Percentiles rank a stretch among this genome's conserved stretches.
These are phyloP conservation scores for Eucalyptus erythrocorys DNA, from an alignment of 345 rosid genomes.

Conservation along the genomic window DNA sequence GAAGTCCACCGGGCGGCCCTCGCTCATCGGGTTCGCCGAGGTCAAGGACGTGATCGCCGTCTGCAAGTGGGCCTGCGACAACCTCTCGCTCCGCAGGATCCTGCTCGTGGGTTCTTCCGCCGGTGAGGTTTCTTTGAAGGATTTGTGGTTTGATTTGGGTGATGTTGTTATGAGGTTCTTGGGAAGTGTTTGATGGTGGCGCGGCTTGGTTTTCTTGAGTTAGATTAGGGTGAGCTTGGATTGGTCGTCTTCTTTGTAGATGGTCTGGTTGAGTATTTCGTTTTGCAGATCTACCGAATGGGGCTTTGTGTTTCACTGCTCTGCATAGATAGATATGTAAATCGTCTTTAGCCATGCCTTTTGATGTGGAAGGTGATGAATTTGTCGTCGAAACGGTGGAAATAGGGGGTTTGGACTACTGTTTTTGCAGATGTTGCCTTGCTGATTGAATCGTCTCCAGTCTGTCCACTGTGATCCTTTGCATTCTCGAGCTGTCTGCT, in stretches of 20 bases:
- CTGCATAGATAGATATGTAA: neutral
- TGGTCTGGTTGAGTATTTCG: neutral
- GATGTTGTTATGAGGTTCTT: neutral
- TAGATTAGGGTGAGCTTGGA: neutral
- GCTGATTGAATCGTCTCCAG: neutral
- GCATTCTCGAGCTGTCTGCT: neutral
- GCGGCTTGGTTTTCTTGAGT: neutral
- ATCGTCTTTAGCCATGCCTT: neutral
- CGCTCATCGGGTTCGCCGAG: constrained; percentile 78
- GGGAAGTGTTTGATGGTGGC: neutral
- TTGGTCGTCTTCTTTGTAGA: neutral
- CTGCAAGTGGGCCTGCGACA: constrained; percentile 59
- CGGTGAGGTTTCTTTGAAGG: constrained; percentile 20
- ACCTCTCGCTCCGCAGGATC: constrained; percentile 39
- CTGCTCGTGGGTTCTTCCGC: constrained; percentile 90
- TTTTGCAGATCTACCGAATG: constrained; percentile 14
- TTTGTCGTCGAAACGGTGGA: neutral
- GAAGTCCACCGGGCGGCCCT: constrained; percentile 72
- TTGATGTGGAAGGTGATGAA: neutral
- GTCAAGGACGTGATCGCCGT: constrained; percentile 77
- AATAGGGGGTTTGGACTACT: neutral
- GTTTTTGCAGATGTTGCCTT: neutral
- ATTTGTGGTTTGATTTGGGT: neutral
- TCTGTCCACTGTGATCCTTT: neutral
- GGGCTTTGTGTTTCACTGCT: neutral